Evolutionary conservation across 176 grass and related monocot species (phyloP), one percentile per base, ranked within the genome.

Genomic region (Thinopyrum elongatum): DNA sequence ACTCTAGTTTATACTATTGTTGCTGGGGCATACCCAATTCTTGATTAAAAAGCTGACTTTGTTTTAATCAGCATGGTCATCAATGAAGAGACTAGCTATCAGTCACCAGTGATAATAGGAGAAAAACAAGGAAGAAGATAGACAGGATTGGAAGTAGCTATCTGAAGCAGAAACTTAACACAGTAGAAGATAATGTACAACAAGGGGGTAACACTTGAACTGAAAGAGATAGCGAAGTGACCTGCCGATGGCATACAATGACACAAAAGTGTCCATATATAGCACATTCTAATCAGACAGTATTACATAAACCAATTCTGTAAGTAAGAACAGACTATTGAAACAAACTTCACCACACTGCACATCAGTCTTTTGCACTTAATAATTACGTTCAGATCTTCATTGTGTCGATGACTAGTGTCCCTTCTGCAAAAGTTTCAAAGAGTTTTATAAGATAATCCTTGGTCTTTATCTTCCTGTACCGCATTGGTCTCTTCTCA

Each of bases 341-440:
- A 7, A 62, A 79, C 7, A 41, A 61, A 65, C 8, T 44, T 19
- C 77, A 79, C 51, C 77, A 63, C 25, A 10, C 8, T 11, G 8
- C 34, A 1, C 17, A 80, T 63, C 59, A 1, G 16, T 80, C 35
- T 64, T 41, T 36, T 65, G 35, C 59, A 65, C 59, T 29, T 65
- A 4, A 65, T 1, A 44, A 19, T 64, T 5, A 13, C 5, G 65
- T 65, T 76, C 46, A 55, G 58, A 81, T 81, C 79, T 81, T 81
- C 26, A 67, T 4, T 4, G 39, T 47, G 9, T 81, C 79, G 79
- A 81, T 81, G 11, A 44, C 79, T 46, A 64, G 41, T 19, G 79
- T 67, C 25, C 79, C 79, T 49, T 63, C 26, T 5, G 79, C 79
- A 49, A 67, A 81, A 81, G 62, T 64, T 81, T 81, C 62, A 6